phyloP scores from a whole-genome alignment of 352 stramenopile species.

The Pythium plurisporium region DNA sequence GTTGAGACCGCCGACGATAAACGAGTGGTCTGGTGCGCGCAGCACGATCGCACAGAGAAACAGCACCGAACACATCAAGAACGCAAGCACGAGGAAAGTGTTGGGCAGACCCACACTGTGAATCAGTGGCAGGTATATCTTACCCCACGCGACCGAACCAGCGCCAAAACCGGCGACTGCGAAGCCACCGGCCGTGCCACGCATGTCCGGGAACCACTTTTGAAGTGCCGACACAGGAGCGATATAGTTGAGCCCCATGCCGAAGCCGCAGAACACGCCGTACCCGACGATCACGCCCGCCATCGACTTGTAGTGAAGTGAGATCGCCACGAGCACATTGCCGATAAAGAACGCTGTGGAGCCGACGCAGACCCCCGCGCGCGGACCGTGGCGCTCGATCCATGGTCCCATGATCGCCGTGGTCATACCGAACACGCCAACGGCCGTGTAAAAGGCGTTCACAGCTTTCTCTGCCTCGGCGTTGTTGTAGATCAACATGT shows the following conservation, averaged over 20 bases:
- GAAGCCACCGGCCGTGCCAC: constrained; percentile 57
- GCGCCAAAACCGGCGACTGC: constrained; percentile 54
- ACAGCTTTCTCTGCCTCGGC: constrained; percentile 42
- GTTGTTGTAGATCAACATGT: constrained; percentile 47
- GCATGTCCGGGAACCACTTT: constrained; percentile 77
- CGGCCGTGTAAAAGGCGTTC: constrained; percentile 67
- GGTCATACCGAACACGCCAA: constrained; percentile 50
- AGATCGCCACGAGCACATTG: constrained; percentile 51
- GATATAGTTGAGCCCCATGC: constrained; percentile 66
- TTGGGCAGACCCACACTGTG: constrained; percentile 36
- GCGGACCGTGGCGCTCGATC: constrained; percentile 56
- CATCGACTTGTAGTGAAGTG: constrained; percentile 50
- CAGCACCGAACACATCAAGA: constrained; percentile 34
- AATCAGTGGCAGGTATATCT: constrained; percentile 50
- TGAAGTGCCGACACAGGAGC: constrained; percentile 57
- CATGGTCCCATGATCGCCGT: constrained; percentile 51
- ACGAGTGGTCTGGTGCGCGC: constrained; percentile 42
- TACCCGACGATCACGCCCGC: constrained; percentile 60
- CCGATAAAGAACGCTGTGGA: constrained; percentile 43
- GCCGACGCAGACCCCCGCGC: constrained; percentile 37
- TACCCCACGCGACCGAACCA: constrained; percentile 56
- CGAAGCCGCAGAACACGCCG: constrained; percentile 55
- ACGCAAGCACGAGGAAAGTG: constrained; percentile 49
- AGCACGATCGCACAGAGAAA: constrained; percentile 42
- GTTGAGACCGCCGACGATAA: constrained; percentile 41